Base-by-base conservation (phyloP, 2,329 filamentous ascomycete species). In the Trichoderma sp. region DNA sequence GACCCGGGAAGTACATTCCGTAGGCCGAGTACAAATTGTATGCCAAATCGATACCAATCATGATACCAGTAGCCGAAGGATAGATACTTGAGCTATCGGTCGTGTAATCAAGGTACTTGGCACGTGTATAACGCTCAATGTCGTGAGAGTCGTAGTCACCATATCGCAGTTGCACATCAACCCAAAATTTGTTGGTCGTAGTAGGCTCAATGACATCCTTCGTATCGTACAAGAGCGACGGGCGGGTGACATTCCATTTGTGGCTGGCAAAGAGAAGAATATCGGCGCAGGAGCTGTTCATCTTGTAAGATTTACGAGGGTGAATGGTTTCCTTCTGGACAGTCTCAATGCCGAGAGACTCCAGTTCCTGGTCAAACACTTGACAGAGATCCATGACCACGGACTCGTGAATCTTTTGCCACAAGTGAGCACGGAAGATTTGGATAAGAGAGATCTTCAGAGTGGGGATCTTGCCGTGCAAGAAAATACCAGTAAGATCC, bases 321-420 rank as follows among this genome's bases (percentile, higher is more conserved):
- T 99, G 96, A 72, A 99, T 99, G 0, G 96, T 98, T 84, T 99
- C 96, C 83, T 99, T 99, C 80, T 99, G 96, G 5, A 98, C 96
- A 2, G 94, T 97, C 82, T 99, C 96, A 72, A 99, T 98, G 43
- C 95, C 95, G 4, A 99, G 86, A 36, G 96, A 94, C 81, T 99
- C 96, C 57, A 99, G 85, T 80, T 99, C 96, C 79, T 98, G 95
- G 76, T 99, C 96, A 76, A 99, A 97, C 15, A 99, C 96, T 80
- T 99, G 97, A 77, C 96, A 98, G 78, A 99, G 83, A 86, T 99
- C 96, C 96, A 99, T 99, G 39, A 98, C 95, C 0, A 98, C 95
- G 1, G 93, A 97, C 82, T 99, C 96, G 82, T 99, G 97, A 61
- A 99, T 98, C 87, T 99, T 99, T 82, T 99, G 96, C 96, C 96